Base-by-base conservation (phyloP, 495 filamentous ascomycete genomes). In the Penicillium subrubescens region DNA sequence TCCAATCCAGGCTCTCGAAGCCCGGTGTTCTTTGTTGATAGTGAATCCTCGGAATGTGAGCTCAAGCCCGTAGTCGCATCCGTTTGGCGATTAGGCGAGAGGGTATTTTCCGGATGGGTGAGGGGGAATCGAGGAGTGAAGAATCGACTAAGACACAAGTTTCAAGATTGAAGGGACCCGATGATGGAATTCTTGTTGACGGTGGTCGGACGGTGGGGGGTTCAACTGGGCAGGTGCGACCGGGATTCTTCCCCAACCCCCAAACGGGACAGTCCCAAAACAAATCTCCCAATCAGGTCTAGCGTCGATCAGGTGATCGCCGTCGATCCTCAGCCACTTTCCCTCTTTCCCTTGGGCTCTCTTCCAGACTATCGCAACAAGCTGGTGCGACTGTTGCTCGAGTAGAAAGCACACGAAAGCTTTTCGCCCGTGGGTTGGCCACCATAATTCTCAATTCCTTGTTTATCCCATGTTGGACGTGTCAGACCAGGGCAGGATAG, bases 251-350 rank as follows among this genome's bases (percentile, higher is more conserved):
- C 65, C 68, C 64, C 71, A 67, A 63, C 63, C 64, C 64, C 57
- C 69, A 58, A 44, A 46, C 19, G 23, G 61, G 65, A 65, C 62
- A 27, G 60, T 61, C 62, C 65, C 67, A 74, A 77, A 81, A 81
- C 79, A 81, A 81, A 80, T 79, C 75, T 81, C 79, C 75, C 68
- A 55, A 78, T 75, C 46, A 27, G 73, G 77, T 60, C 70, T 73
- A 65, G 78, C 59, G 53, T 27, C 59, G 17, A 69, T 75, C 71
- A 75, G 70, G 72, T 77, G 74, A 74, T 67, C 56, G 59, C 41
- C 27, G 60, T 44, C 60, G 67, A 71, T 69, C 66, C 57, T 61
- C 58, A 60, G 60, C 63, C 63, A 63, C 53, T 4, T 4, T 50
- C 59, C 70, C 66, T 17, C 21, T 29, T 51, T 29, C 25, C 15